These are phyloP conservation scores for Eucalyptus camaldulensis DNA, from an alignment of 345 rosid species.

Conservation along the genomic window DNA sequence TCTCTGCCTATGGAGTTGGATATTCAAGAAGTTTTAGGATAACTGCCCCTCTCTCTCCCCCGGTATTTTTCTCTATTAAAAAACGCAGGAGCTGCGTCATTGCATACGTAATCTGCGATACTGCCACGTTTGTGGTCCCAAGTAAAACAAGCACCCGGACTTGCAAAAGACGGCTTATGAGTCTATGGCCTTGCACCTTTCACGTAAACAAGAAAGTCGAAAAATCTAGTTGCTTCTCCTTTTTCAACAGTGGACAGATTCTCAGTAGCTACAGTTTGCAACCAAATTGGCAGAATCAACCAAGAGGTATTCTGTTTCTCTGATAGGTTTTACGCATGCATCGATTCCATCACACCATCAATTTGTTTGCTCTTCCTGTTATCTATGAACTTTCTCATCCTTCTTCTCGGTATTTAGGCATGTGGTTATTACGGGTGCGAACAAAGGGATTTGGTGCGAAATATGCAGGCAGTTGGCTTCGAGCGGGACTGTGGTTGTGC, in stretches of 20 bases:
- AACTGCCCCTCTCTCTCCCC: not conserved
- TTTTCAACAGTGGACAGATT: not conserved
- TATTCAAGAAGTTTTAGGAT: not conserved
- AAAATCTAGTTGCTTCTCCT: not conserved
- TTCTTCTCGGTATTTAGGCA: not conserved
- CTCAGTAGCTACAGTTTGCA: not conserved
- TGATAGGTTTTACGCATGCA: not conserved
- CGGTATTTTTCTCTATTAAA: not conserved
- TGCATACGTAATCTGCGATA: not conserved
- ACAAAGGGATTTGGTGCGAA: conserved; percentile 16
- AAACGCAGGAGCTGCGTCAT: not conserved
- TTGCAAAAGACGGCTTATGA: not conserved
- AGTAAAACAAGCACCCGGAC: not conserved
- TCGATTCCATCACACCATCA: not conserved
- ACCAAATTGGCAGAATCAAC: not conserved
- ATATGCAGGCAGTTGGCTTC: conserved; percentile 14
- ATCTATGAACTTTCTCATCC: not conserved
- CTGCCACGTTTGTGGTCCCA: not conserved
- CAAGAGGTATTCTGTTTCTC: not conserved
- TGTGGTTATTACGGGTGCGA: conserved; percentile 17
- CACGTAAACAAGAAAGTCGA: not conserved
- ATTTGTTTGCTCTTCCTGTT: not conserved
- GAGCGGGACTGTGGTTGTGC: conserved; percentile 1
- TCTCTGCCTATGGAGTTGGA: not conserved
- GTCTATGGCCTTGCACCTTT: not conserved